phyloP scores from a whole-genome alignment of 2,329 filamentous ascomycete species.

The Hymenotorrendiella dingleyae region DNA sequence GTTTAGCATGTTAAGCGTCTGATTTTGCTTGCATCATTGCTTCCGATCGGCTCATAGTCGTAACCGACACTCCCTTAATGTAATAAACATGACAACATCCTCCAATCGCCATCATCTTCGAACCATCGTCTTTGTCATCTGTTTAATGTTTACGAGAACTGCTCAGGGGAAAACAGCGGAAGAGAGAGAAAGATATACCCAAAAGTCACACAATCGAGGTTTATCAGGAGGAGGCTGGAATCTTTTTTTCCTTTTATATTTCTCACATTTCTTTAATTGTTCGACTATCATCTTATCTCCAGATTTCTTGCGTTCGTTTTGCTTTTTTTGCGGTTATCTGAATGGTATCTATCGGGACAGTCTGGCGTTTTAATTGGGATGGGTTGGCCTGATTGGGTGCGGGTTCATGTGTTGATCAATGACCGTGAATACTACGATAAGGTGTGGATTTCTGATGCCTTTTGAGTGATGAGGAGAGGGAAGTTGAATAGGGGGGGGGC shows the following conservation, averaged over 20 bases:
- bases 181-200: conserved; percentile 10
- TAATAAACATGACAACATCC: conserved; percentile 14
- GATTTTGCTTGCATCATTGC: too few relatives aligned
- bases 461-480: too few relatives aligned
- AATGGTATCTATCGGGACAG: conserved; percentile 1
- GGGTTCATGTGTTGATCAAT: conserved; percentile 19
- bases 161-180: too few relatives aligned
- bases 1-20: conserved; percentile 19
- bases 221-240: conserved; percentile 3
- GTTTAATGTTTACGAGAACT: conserved; percentile 15
- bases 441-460: too few relatives aligned
- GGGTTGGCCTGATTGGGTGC: background rate
- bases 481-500: background rate
- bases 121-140: conserved; percentile 3
- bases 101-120: too few relatives aligned
- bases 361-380: conserved; percentile 11
- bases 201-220: conserved; percentile 8
- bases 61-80: conserved; percentile 20
- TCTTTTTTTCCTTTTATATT: background rate
- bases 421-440: conserved; percentile 6
- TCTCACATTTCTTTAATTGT: background rate
- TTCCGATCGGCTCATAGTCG: conserved; percentile 3
- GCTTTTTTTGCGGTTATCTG: background rate
- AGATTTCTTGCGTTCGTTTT: background rate
- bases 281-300: background rate